Evolutionary conservation across 2,329 filamentous ascomycete genomes (phyloP).

Genomic region (Aspergillus arachidicola): DNA sequence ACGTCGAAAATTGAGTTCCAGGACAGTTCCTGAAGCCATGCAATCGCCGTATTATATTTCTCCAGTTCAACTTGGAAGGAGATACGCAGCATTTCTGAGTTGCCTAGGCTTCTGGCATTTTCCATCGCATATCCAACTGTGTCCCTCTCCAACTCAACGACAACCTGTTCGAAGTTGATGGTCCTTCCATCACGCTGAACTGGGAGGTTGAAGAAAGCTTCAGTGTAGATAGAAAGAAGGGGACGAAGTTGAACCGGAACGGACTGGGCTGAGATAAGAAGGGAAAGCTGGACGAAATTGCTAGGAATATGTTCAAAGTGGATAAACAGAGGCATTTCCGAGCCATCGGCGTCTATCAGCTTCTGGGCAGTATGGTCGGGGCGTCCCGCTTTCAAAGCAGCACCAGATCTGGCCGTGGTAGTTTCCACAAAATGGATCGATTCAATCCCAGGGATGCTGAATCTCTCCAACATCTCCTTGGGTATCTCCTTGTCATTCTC

Average conservation of each 20-base stretch:
- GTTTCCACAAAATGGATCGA: slow-evolving; percentile 96
- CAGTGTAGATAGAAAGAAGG: slow-evolving; percentile 78
- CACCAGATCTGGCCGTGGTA: slow-evolving; percentile 77
- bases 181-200: slow-evolving; percentile 74
- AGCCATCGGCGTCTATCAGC: slow-evolving; percentile 69
- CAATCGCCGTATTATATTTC: slow-evolving; percentile 79
- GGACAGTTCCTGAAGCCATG: slow-evolving; percentile 83
- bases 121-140: slow-evolving; percentile 82
- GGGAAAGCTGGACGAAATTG: slow-evolving; percentile 83
- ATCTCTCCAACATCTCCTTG: slow-evolving; percentile 74
- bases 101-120: slow-evolving; percentile 68
- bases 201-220: slow-evolving; percentile 94
- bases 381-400: slow-evolving; percentile 71
- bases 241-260: slow-evolving; percentile 84
- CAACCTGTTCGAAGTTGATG: slow-evolving; percentile 87
- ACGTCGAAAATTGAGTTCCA: slow-evolving; percentile 88
- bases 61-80: slow-evolving; percentile 84
- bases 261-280: slow-evolving; percentile 76
- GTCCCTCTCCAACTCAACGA: slow-evolving; percentile 86
- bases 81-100: slow-evolving; percentile 79
- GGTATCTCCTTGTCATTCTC: slow-evolving; percentile 90
- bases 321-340: slow-evolving; percentile 77
- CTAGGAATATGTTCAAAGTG: slow-evolving; percentile 95
- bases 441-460: slow-evolving; percentile 79
- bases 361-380: slow-evolving; percentile 72